Conservation (phyloP, 352 stramenopile genomes). For the Pythium folliculosum region DNA sequence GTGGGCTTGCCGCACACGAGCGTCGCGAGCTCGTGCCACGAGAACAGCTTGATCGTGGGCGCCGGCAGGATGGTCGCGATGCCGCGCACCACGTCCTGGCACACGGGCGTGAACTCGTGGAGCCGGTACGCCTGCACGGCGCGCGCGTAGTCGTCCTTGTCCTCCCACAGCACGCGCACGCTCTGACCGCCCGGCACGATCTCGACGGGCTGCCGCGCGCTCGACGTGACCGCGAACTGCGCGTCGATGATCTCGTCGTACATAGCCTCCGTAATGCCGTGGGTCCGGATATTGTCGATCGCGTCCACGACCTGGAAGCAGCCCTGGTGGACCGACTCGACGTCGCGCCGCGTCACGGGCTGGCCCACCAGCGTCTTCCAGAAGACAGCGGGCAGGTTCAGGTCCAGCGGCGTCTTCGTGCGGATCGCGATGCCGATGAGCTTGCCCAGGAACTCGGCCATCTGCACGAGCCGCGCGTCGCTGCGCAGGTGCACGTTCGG, state of each 20-base stretch:
- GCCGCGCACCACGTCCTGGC: conserved; percentile 70
- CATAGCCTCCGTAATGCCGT: conserved; percentile 81
- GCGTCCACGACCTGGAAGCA: conserved; percentile 90
- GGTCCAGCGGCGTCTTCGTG: conserved; percentile 91
- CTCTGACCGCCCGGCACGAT: conserved; percentile 77
- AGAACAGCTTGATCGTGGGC: conserved; percentile 80
- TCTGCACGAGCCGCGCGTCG: conserved; percentile 64
- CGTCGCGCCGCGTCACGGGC: conserved; percentile 71
- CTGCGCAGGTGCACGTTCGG: conserved; percentile 64
- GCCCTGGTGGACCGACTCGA: conserved; percentile 80
- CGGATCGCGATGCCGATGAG: conserved; percentile 93
- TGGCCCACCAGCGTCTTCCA: conserved; percentile 93
- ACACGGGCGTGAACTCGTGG: conserved; percentile 78
- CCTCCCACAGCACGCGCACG: conserved; percentile 90
- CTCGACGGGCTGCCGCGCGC: conserved; percentile 75
- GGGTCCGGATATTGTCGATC: conserved; percentile 76
- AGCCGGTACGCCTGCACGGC: conserved; percentile 80
- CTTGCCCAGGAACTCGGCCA: conserved; percentile 95
- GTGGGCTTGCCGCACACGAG: conserved; percentile 90
- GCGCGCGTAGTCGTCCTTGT: conserved; percentile 82
- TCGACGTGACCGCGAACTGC: conserved; percentile 88
- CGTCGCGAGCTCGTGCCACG: conserved; percentile 86
- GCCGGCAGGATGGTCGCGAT: conserved; percentile 87
- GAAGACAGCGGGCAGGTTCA: conserved; percentile 90
- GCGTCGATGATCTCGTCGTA: conserved; percentile 93